Evolutionary conservation across 371 early-diverging fungal species (phyloP), one percentile per base, ranked within the genome.

Genomic region (Mucor irregularis): DNA sequence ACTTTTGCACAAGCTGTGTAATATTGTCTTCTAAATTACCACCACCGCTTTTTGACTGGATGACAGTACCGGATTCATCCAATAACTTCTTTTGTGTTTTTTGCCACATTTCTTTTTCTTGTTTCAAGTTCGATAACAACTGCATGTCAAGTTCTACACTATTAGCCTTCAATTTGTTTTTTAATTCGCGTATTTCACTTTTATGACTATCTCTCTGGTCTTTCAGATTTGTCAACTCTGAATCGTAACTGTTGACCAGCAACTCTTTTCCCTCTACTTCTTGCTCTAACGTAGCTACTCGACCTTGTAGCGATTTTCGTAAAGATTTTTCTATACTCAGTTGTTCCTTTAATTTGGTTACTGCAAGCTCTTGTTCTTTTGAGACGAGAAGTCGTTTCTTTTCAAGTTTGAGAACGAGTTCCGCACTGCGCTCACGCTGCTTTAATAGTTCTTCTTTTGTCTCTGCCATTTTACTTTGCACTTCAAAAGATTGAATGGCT

Each of bases 341-440:
- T 30, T 51, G 51, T 6, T 39, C 29, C 17, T 39, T 38, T n/a
- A 52, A 14, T 31, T 19, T 19, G 0, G 6, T 8, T 5, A 19
- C 21, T 10, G 26, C 29, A 14, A 42, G 13, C 11, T 40, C 25
- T 31, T 40, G 40, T n/a, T 52, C 21, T 6, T 26, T 31, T 22
- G 28, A 21, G 3, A 40, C 16, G 19, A 21, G n/a, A 0, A 33
- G 31, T 22, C 53, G 28, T 4, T 21, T 42, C 31, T 30, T 16
- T 42, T 52, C 53, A 1, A 52, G 33, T 13, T 40, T 43, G 13
- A 52, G 22, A n/a, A 52, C 53, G 6, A 52, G 43, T n/a, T 25
- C 42, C n/a, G 53, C 53, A 31, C 53, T 52, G 14, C 53, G 19
- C 14, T 42, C 53, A 21, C 53, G 29, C 11, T 52, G 53, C 19